phyloP scores from a whole-genome alignment of 495 filamentous ascomycete species.

The Entonaema liquescens region DNA sequence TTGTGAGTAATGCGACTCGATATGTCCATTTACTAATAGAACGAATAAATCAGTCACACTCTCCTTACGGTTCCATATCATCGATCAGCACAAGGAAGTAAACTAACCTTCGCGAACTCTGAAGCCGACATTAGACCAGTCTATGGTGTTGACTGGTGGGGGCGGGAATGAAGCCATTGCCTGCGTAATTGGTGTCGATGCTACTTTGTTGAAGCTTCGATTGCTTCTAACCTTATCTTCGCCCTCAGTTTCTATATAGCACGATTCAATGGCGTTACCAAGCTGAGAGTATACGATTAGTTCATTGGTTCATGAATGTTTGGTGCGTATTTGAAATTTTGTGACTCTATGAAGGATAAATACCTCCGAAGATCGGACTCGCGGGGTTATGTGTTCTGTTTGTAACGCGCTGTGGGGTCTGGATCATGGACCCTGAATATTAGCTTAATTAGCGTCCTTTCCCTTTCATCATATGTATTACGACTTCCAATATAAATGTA shows the following conservation, averaged over 20 bases:
- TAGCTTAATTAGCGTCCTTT: constrained; percentile 18
- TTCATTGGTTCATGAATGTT: constrained; percentile 29
- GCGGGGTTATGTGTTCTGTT: constrained; percentile 21
- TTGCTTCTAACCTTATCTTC: background rate
- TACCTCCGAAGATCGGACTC: constrained; percentile 39
- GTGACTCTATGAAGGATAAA: background rate
- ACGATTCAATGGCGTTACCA: background rate
- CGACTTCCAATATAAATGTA: background rate
- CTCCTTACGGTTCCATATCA: background rate
- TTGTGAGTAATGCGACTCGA: constrained; percentile 76
- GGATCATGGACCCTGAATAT: constrained; percentile 2
- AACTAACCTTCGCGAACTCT: constrained; percentile 81
- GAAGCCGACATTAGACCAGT: constrained; percentile 94
- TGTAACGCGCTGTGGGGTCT: constrained; percentile 1
- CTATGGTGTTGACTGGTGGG: constrained; percentile 81
- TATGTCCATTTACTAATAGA: constrained; percentile 74
- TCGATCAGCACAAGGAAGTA: background rate
- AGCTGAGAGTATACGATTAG: constrained; percentile 30
- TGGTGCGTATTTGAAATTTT: constrained; percentile 27
- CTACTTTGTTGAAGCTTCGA: background rate
- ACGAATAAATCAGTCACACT: background rate
- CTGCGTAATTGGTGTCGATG: background rate
- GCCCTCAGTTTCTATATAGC: background rate
- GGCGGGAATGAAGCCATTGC: constrained; percentile 74
- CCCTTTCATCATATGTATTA: background rate